Evolutionary conservation across 2,329 filamentous ascomycete genomes (phyloP).

Genomic region (Pseudopithomyces maydicus): DNA sequence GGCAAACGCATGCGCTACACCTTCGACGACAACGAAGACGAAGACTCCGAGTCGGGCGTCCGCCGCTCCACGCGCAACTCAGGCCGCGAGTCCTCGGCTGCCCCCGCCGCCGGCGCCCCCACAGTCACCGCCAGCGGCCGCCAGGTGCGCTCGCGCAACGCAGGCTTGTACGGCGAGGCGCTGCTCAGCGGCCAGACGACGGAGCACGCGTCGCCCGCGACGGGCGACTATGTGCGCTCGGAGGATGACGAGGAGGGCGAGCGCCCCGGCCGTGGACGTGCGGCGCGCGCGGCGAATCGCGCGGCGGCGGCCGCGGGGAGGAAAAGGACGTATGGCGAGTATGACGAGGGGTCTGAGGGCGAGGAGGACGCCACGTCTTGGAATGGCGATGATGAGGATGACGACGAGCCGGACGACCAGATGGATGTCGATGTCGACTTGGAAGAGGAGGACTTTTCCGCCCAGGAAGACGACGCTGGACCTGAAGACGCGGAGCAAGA

Average conservation of each 20-base stretch:
- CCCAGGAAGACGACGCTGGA: no score
- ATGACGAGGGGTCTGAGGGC: conserved; percentile 71
- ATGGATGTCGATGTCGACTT: conserved; percentile 62
- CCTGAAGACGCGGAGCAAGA: no score
- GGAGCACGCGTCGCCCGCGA: conserved; percentile 48
- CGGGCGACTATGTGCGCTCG: conserved; percentile 50
- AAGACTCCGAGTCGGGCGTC: conserved; percentile 67
- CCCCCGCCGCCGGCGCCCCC: conserved; percentile 68
- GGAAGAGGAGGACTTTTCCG: no score
- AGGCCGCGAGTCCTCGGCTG: conserved; percentile 72
- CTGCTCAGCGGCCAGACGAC: conserved; percentile 60
- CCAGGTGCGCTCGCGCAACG: conserved; percentile 71
- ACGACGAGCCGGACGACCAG: conserved; percentile 72
- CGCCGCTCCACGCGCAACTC: conserved; percentile 71
- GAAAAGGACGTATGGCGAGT: conserved; percentile 67
- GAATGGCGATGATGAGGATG: conserved; percentile 76
- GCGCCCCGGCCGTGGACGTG: conserved; percentile 48
- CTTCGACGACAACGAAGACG: conserved; percentile 90
- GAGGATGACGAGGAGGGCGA: conserved; percentile 54
- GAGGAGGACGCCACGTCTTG: conserved; percentile 67
- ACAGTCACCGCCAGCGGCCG: conserved; percentile 83
- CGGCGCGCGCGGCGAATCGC: conserved; percentile 41
- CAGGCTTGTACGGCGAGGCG: conserved; percentile 67
- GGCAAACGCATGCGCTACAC: conserved; percentile 97
- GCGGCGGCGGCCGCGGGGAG: conserved; percentile 25